Evolutionary conservation across 345 rosid genomes (phyloP).

Genomic region (Raphanus raphanistrum): DNA sequence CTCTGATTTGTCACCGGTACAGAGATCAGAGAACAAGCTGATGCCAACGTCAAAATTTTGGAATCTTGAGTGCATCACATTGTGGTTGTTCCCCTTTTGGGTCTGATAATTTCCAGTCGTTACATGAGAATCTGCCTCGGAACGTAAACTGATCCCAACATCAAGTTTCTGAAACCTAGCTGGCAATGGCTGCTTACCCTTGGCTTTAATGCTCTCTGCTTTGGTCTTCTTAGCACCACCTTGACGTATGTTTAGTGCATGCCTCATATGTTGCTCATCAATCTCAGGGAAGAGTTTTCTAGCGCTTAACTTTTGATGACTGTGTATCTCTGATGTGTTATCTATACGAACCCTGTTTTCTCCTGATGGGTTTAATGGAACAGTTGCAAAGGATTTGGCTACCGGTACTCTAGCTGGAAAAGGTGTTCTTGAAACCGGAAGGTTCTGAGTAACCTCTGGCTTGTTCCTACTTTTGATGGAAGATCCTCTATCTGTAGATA

Average conservation of each 20-base stretch:
- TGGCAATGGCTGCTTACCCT: slow-evolving; percentile 63
- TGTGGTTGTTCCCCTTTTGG: slow-evolving; percentile 38
- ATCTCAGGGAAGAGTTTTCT: slow-evolving; percentile 59
- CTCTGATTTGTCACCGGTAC: slow-evolving; percentile 53
- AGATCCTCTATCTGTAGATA: slow-evolving; percentile 84
- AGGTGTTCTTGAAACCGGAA: slow-evolving; percentile 57
- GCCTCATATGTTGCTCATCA: slow-evolving; percentile 82
- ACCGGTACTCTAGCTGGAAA: slow-evolving; percentile 83
- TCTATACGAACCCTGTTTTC: slow-evolving; percentile 42
- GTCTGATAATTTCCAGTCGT: slow-evolving; percentile 47
- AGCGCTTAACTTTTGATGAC: slow-evolving; percentile 54
- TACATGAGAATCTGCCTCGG: slow-evolving; percentile 47
- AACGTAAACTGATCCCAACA: slow-evolving; percentile 46
- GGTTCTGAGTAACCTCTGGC: slow-evolving; percentile 57
- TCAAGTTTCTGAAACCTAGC: slow-evolving; percentile 56
- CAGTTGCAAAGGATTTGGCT: slow-evolving; percentile 55
- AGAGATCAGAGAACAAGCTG: slow-evolving; percentile 51
- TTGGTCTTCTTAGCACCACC: slow-evolving; percentile 71
- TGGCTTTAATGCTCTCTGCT: slow-evolving; percentile 58
- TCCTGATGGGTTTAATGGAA: slow-evolving; percentile 44
- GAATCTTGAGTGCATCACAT: slow-evolving; percentile 42
- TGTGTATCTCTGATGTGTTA: slow-evolving; percentile 45
- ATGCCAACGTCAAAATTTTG: slow-evolving; percentile 53
- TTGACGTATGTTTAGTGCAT: slow-evolving; percentile 73
- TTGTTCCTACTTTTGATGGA: slow-evolving; percentile 54